Evolutionary conservation across 176 grass and related monocot genomes (phyloP).

Genomic region (Musa troglodytarum): DNA sequence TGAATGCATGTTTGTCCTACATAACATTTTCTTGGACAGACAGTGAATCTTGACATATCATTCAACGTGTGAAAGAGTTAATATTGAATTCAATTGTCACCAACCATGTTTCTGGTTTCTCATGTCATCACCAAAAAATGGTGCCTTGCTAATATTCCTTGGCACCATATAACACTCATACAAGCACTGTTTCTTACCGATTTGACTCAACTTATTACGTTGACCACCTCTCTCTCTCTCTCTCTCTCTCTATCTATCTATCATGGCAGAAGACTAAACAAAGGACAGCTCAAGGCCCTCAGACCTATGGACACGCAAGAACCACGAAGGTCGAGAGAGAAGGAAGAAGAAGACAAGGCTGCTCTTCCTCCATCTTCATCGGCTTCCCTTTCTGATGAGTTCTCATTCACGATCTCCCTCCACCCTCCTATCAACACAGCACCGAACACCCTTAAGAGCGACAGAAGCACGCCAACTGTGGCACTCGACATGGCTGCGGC

Average conservation of each 20-base stretch:
- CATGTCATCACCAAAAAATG: neutral
- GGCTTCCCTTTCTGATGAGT: slow-evolving; percentile 25
- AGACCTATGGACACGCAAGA: neutral
- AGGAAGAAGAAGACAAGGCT: slow-evolving; percentile 19
- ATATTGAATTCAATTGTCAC: too few species aligned
- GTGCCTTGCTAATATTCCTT: neutral
- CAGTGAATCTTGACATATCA: too few species aligned
- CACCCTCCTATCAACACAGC: neutral
- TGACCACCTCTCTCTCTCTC: neutral
- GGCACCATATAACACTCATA: neutral
- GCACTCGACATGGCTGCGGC: neutral
- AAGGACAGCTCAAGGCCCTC: neutral
- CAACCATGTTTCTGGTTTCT: too few species aligned
- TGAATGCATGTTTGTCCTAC: neutral
- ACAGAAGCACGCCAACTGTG: neutral
- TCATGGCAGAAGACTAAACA: neutral
- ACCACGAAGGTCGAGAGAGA: neutral
- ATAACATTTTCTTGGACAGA: too few species aligned
- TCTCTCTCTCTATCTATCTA: neutral
- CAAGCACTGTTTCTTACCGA: neutral
- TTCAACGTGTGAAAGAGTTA: too few species aligned
- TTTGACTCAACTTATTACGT: neutral
- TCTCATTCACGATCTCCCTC: slow-evolving; percentile 33
- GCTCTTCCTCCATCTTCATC: slow-evolving; percentile 7
- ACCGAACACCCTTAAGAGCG: neutral